Conservation (phyloP, 2,329 filamentous ascomycete genomes). For the Scedosporium aurantiacum region DNA sequence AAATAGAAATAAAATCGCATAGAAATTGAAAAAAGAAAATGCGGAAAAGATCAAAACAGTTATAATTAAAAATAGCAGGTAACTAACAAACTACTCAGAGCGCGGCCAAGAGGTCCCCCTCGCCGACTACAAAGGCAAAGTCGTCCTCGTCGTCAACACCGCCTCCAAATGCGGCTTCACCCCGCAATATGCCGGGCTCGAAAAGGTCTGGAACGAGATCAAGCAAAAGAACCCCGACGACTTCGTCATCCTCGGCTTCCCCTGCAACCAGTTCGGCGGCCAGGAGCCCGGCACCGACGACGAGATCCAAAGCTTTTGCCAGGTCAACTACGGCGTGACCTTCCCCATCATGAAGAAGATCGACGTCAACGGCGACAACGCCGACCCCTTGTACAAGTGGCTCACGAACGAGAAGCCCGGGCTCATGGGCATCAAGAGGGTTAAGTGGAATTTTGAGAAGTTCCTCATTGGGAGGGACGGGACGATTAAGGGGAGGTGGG, state of each 20-base stretch:
- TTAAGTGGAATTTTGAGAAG: slow-evolving; percentile 99
- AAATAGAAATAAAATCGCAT: neutral
- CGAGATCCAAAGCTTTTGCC: slow-evolving; percentile 75
- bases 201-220: slow-evolving; percentile 76
- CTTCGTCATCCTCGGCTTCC: slow-evolving; percentile 87
- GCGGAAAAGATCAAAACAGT: no score
- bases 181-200: slow-evolving; percentile 82
- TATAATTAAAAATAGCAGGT: neutral
- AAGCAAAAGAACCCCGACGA: slow-evolving; percentile 58
- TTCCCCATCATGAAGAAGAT: slow-evolving; percentile 90
- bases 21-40: no score
- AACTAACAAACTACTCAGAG: neutral
- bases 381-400: slow-evolving; percentile 72
- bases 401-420: slow-evolving; percentile 65
- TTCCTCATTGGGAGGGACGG: slow-evolving; percentile 83
- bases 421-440: slow-evolving; percentile 72
- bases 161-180: slow-evolving; percentile 99
- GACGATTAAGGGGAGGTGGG: slow-evolving; percentile 75
- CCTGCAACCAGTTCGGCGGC: slow-evolving; percentile 91
- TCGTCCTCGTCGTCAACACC: slow-evolving; percentile 93
- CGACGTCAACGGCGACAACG: slow-evolving; percentile 80
- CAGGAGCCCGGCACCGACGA: slow-evolving; percentile 82
- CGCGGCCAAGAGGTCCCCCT: slow-evolving; percentile 64
- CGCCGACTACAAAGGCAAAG: slow-evolving; percentile 70
- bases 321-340: slow-evolving; percentile 84